Base-by-base conservation (phyloP, 2,329 filamentous ascomycete genomes). In the Clarireedia paspali region DNA sequence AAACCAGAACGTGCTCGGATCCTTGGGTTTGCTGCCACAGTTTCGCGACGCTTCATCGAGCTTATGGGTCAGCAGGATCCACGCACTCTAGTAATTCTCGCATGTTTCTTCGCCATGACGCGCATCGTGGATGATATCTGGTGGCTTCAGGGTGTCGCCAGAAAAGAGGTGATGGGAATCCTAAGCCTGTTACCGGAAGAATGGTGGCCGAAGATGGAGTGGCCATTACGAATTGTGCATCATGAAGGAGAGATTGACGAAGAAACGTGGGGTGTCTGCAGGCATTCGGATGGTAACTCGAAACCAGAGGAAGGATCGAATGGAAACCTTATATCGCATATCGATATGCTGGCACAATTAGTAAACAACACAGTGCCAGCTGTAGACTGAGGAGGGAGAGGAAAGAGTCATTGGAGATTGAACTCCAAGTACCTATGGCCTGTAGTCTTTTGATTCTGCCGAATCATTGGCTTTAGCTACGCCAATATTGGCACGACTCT, bases 121-220 rank as follows among this genome's bases (percentile, higher is more conserved):
- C 65, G 60, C 34, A 58, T 62, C 5, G 58, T 63, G 5, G 66
- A 68, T 47, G 61, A 64, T 54, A 64, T 66, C 1, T 89, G 86
- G 86, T 89, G 86, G 85, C 72, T 88, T 27, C 77, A 82, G 20
- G 83, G 85, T 40, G 84, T 87, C 64, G 79, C 84, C 6, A 77
- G 79, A 15, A 78, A 82, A 55, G 82, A 89, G 63, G 80, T 89
- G 15, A 78, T 82, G 66, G 83, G 84, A 5, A 67, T 70, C 12
- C 58, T 61, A n/a, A 56, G 55, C 12, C 42, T 69, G 6, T 27
- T 70, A 4, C 65, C 66, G 12, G 34, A 47, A 36, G 63, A 64
- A 34, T 69, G 67, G 67, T 66, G 63, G 63, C 57, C 58, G 5
- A 66, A 63, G 53, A 67, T 70, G 63, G 63, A 67, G 7, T 70